Evolutionary conservation across 768 basidiomycete species (phyloP).

Genomic region (Boletus patriciae): DNA sequence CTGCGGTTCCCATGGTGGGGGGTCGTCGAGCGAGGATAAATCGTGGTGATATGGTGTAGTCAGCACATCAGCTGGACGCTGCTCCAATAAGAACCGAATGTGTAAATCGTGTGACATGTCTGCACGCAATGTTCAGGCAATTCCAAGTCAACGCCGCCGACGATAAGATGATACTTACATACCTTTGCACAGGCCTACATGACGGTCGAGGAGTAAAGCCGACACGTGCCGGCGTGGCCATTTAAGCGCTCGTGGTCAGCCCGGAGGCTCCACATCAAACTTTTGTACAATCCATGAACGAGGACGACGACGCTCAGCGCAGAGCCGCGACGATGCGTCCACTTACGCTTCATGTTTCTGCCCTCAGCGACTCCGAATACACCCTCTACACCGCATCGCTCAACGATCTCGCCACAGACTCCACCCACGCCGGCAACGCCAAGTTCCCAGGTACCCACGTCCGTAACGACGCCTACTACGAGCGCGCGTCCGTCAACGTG

Average conservation of each 20-base stretch:
- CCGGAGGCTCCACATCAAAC: background rate
- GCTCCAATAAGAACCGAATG: background rate
- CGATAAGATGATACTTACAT: background rate
- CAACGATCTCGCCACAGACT: conserved; percentile 46
- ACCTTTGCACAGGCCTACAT: conserved; percentile 1
- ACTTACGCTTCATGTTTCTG: conserved; percentile 69
- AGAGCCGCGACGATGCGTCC: conserved; percentile 48
- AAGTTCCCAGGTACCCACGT: background rate
- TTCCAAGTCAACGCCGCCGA: background rate
- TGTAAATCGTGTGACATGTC: conserved; percentile 6
- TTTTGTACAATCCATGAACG: background rate
- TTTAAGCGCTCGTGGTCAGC: background rate
- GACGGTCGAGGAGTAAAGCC: background rate
- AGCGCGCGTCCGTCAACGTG: conserved; percentile 51
- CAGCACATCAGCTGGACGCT: background rate
- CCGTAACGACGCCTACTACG: conserved; percentile 52
- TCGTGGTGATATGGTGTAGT: background rate
- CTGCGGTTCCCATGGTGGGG: conserved; percentile 31
- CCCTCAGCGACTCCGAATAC: conserved; percentile 74
- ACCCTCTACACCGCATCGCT: conserved; percentile 62
- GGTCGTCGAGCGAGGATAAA: conserved; percentile 1
- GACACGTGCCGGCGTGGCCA: conserved; percentile 13
- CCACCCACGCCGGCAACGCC: conserved; percentile 25
- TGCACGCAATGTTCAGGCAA: background rate
- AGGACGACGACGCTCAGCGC: background rate